Percentiles rank a stretch among this genome's conserved stretches.
Conservation (phyloP, 495 filamentous ascomycete species). For the Aspergillus cavernicola region DNA sequence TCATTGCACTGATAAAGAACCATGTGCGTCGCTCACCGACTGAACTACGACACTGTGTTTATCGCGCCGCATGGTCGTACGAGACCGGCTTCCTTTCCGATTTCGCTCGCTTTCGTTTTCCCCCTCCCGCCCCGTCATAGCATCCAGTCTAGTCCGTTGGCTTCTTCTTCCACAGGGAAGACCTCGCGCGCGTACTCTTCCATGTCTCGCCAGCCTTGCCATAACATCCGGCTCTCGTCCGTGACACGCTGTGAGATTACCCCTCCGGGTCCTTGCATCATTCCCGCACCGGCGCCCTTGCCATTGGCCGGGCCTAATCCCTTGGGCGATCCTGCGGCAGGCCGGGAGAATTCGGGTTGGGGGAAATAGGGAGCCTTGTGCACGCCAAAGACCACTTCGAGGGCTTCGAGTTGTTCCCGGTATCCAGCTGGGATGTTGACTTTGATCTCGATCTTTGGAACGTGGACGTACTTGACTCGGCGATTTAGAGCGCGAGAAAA, state of each 20-base stretch:
- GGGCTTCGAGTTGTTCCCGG: conserved; percentile 75
- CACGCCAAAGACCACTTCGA: conserved; percentile 60
- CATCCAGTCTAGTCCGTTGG: conserved; percentile 95
- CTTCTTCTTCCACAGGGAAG: conserved; percentile 89
- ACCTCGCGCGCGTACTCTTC: conserved; percentile 96
- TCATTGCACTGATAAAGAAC: conserved; percentile 12
- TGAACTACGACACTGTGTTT: conserved; percentile 1
- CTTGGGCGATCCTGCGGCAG: conserved; percentile 44
- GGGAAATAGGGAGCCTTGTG: conserved; percentile 65
- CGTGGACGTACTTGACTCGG: conserved; percentile 70
- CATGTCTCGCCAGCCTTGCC: conserved; percentile 87
- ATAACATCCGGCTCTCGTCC: conserved; percentile 68
- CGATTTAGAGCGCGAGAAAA: conserved; percentile 77
- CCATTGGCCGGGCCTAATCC: conserved; percentile 58
- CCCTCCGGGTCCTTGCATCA: conserved; percentile 55
- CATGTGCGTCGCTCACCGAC: conserved; percentile 15
- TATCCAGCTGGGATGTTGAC: conserved; percentile 87
- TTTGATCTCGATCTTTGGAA: conserved; percentile 71
- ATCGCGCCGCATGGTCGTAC: conserved; percentile 1
- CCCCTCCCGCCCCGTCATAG: conserved; percentile 27
- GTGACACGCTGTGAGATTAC: conserved; percentile 56
- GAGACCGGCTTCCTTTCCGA: not conserved
- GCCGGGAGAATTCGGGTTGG: conserved; percentile 44
- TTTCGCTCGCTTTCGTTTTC: not conserved
- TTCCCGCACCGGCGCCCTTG: conserved; percentile 56